phyloP scores from a whole-genome alignment of 148 eudicot genomes.

The Tetragonia tetragonoides region DNA sequence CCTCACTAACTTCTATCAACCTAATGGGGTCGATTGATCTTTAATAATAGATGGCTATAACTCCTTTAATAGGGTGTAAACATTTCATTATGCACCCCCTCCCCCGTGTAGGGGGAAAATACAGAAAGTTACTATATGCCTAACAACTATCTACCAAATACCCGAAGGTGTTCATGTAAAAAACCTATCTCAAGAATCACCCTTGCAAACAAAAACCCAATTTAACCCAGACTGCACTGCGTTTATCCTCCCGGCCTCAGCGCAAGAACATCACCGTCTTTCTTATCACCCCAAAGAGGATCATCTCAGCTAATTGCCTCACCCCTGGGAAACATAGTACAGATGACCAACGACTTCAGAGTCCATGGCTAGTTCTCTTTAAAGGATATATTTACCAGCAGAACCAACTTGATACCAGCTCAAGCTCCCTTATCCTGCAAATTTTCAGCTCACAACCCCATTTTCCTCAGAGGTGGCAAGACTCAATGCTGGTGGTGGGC shows the following conservation, averaged over 20 bases:
- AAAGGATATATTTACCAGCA: not conserved
- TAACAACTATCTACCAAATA: not conserved
- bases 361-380: not conserved
- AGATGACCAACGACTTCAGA: not conserved
- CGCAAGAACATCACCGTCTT: not conserved
- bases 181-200: not conserved
- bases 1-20: slow-evolving; percentile 16
- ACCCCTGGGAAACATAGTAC: not conserved
- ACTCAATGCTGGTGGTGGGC: slow-evolving; percentile 31
- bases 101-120: not conserved
- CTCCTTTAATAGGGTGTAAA: slow-evolving; percentile 17
- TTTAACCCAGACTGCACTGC: not conserved
- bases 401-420: not conserved
- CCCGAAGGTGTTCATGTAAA: not conserved
- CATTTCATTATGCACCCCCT: slow-evolving; percentile 15
- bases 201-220: not conserved
- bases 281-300: not conserved
- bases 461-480: slow-evolving; percentile 38
- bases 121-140: not conserved
- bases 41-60: slow-evolving; percentile 17
- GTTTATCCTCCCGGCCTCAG: not conserved
- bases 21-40: slow-evolving; percentile 13
- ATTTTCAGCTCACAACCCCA: slow-evolving; percentile 28
- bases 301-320: slow-evolving; percentile 2
- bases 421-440: not conserved